Conservation (phyloP, 2,329 filamentous ascomycete genomes). For the Cryphonectria carpinicola region DNA sequence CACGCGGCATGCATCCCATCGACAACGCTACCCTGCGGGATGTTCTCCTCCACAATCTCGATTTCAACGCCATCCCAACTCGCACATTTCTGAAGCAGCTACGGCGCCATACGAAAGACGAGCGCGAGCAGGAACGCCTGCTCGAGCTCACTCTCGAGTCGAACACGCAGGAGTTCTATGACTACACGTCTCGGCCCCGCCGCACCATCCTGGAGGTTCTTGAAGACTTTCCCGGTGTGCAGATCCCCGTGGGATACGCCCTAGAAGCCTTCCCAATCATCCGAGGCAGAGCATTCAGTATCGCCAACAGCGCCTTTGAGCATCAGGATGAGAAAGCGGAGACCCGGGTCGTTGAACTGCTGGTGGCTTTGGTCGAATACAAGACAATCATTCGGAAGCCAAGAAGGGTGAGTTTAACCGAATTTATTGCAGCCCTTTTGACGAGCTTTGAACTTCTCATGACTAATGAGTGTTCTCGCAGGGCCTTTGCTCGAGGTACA, state of each 20-base stretch:
- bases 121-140: conserved; percentile 78
- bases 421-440: background rate
- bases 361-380: conserved; percentile 90
- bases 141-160: conserved; percentile 80
- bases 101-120: conserved; percentile 72
- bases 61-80: conserved; percentile 87
- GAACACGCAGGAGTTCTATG: conserved; percentile 88
- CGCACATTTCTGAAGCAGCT: conserved; percentile 83
- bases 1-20: conserved; percentile 43
- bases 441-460: background rate
- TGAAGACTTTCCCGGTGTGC: conserved; percentile 84
- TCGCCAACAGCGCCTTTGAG: conserved; percentile 67
- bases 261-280: conserved; percentile 78
- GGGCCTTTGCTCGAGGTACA: conserved; percentile 88
- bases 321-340: conserved; percentile 8
- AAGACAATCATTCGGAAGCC: conserved; percentile 83
- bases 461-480: background rate
- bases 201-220: conserved; percentile 91
- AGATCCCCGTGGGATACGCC: conserved; percentile 75
- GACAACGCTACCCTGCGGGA: conserved; percentile 66
- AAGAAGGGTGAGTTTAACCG: conserved; percentile 52
- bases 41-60: conserved; percentile 80
- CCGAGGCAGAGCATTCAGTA: conserved; percentile 90
- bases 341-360: conserved; percentile 61
- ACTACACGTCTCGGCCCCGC: conserved; percentile 90